phyloP scores from a whole-genome alignment of 2,329 filamentous ascomycete genomes.

The Trichoderma arundinaceum region DNA sequence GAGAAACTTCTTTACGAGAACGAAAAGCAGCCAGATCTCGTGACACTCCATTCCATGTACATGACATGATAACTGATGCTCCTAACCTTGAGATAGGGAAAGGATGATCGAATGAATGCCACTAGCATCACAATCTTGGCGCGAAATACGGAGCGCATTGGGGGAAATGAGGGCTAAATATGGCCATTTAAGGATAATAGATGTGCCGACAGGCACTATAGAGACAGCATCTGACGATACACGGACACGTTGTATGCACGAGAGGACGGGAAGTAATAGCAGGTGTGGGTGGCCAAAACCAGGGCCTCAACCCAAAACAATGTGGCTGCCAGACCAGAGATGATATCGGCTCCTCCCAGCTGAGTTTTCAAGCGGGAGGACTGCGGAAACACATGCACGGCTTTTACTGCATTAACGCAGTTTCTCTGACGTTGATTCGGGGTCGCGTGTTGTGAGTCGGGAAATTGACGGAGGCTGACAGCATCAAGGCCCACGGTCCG shows the following conservation, averaged over 20 bases:
- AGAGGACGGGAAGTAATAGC: background rate
- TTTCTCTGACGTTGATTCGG: background rate
- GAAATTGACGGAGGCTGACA: conserved; percentile 4
- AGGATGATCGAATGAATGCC: background rate
- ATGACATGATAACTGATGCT: conserved; percentile 8
- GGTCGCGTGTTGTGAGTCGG: conserved; percentile 8
- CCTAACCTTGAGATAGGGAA: conserved; percentile 14
- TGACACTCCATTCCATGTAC: background rate
- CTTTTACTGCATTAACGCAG: background rate
- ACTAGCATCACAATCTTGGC: conserved; percentile 7
- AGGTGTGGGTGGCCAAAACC: background rate
- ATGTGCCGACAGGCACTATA: conserved; percentile 11
- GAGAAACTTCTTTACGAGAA: background rate
- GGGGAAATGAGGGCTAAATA: conserved; percentile 5
- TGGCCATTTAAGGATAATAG: conserved; percentile 10
- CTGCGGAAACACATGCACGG: background rate
- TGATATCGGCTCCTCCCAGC: background rate
- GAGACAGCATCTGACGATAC: background rate
- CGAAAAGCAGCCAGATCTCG: background rate
- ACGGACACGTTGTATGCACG: background rate
- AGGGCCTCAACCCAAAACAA: background rate
- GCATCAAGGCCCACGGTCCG: conserved; percentile 10
- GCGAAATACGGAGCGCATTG: conserved; percentile 12
- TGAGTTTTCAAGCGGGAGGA: background rate
- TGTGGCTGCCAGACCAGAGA: conserved; percentile 9